These are phyloP conservation scores for Tylopilus sp. DNA, from an alignment of 768 basidiomycete species.

Conservation along the genomic window DNA sequence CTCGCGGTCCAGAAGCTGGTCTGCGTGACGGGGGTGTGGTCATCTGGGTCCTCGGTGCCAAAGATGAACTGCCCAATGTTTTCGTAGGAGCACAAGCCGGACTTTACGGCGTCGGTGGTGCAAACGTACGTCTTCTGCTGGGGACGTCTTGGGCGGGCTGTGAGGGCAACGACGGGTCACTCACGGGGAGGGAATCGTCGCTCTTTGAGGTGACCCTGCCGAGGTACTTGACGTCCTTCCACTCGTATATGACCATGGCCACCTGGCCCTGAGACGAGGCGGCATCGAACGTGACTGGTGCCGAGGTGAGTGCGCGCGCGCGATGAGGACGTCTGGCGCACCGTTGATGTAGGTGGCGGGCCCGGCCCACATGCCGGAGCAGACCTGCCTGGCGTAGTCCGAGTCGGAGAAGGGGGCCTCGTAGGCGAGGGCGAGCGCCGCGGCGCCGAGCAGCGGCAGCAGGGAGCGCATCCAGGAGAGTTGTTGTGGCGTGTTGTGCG, in stretches of 20 bases:
- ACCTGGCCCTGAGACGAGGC: slow-evolving; percentile 76
- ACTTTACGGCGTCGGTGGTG: slow-evolving; percentile 72
- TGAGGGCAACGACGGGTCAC: slow-evolving; percentile 25
- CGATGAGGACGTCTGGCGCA: slow-evolving; percentile 28
- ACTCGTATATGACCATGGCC: slow-evolving; percentile 95
- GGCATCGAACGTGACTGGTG: slow-evolving; percentile 70
- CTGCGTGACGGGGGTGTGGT: slow-evolving; percentile 54
- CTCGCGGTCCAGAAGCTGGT: slow-evolving; percentile 90
- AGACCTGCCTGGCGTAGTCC: slow-evolving; percentile 86
- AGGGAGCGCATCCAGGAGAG: slow-evolving; percentile 26
- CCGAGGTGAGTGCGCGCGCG: slow-evolving; percentile 14
- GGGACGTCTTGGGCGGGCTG: slow-evolving; percentile 16
- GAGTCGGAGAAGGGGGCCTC: slow-evolving; percentile 66
- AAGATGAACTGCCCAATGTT: slow-evolving; percentile 91
- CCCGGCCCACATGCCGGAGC: slow-evolving; percentile 93
- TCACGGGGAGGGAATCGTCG: slow-evolving; percentile 63
- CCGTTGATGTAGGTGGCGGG: slow-evolving; percentile 80
- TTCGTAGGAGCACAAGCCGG: slow-evolving; percentile 62
- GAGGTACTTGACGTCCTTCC: slow-evolving; percentile 81
- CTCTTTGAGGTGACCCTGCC: slow-evolving; percentile 61
- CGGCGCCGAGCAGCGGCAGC: slow-evolving; percentile 28
- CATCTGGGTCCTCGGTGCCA: slow-evolving; percentile 49
- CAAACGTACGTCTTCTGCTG: slow-evolving; percentile 92
- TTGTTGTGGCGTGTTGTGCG: slow-evolving; percentile 28
- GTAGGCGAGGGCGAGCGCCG: slow-evolving; percentile 45